Evolutionary conservation across 768 basidiomycete species (phyloP).

Genomic region (Suillus alpinus): DNA sequence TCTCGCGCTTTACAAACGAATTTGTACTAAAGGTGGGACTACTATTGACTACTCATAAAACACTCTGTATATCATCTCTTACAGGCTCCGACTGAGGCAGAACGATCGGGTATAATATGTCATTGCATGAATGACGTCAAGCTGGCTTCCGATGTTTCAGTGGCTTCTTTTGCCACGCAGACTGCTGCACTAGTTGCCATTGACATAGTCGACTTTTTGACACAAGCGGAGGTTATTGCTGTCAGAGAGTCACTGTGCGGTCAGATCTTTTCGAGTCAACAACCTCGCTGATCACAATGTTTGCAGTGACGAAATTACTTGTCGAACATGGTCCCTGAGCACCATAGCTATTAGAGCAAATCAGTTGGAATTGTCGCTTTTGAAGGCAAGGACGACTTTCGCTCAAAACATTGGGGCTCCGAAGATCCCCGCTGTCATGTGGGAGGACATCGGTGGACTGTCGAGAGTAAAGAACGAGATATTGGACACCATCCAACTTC

Average conservation of each 20-base stretch:
- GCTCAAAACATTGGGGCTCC: constrained; percentile 96
- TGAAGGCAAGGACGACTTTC: constrained; percentile 71
- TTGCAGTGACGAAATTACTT: not conserved
- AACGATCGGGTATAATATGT: constrained; percentile 54
- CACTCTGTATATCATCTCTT: not conserved
- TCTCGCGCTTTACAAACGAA: constrained; percentile 84
- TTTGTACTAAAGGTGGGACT: constrained; percentile 63
- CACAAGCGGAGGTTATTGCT: constrained; percentile 54
- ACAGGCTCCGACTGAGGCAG: constrained; percentile 79
- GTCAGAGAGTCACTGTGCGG: constrained; percentile 14
- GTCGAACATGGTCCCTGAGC: not conserved
- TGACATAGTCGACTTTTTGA: constrained; percentile 73
- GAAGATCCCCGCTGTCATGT: constrained; percentile 90
- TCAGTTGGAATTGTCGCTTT: constrained; percentile 75
- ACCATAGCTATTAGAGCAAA: constrained; percentile 26
- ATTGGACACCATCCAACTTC: constrained; percentile 92
- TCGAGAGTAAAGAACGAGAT: constrained; percentile 87
- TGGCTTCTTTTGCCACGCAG: constrained; percentile 72
- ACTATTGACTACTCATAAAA: not conserved
- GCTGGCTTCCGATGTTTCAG: constrained; percentile 75
- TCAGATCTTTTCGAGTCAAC: not conserved
- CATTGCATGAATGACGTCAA: constrained; percentile 39
- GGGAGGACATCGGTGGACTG: constrained; percentile 97
- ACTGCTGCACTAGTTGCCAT: constrained; percentile 87
- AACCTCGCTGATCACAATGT: not conserved